phyloP scores from a whole-genome alignment of 2,329 filamentous ascomycete species.

The Pseudogymnoascus sp. region DNA sequence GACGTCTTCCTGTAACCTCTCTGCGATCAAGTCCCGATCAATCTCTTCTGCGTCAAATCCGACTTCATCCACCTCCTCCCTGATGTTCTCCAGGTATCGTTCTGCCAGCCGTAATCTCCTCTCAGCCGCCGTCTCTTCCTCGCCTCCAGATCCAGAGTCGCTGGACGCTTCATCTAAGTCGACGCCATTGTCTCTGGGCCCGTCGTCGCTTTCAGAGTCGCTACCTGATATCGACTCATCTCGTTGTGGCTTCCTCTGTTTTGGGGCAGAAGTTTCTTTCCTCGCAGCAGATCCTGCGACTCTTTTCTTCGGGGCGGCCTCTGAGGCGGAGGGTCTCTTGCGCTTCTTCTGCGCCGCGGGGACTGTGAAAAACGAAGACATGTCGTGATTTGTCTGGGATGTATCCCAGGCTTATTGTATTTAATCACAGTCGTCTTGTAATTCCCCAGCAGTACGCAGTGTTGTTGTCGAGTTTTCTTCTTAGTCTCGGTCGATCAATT shows the following conservation, averaged over 20 bases:
- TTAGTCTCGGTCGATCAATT: neutral
- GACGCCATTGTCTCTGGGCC: conserved; percentile 37
- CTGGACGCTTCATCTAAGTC: conserved; percentile 31
- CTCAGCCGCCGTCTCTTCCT: conserved; percentile 83
- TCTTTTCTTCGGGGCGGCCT: conserved; percentile 50
- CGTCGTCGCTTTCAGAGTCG: conserved; percentile 61
- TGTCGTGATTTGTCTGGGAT: conserved; percentile 29
- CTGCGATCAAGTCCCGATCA: conserved; percentile 84
- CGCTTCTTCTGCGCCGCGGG: conserved; percentile 85
- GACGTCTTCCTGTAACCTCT: conserved; percentile 83
- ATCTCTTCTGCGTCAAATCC: conserved; percentile 94
- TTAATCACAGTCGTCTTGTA: conserved; percentile 3
- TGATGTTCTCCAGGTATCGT: conserved; percentile 84
- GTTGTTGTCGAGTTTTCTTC: conserved; percentile 1
- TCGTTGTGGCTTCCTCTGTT: conserved; percentile 36
- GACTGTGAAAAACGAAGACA: conserved; percentile 95
- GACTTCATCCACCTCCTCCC: conserved; percentile 69
- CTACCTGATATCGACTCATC: conserved; percentile 75
- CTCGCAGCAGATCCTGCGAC: conserved; percentile 35
- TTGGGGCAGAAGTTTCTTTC: conserved; percentile 36
- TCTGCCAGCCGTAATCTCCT: conserved; percentile 80
- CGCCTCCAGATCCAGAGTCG: conserved; percentile 58
- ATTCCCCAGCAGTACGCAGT: neutral
- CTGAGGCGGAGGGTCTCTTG: conserved; percentile 56
- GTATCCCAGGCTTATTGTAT: neutral